Percentiles rank a stretch among this genome's conserved stretches.
phyloP scores from a whole-genome alignment of 176 grass and related monocot species.

The Oryza brachyantha region DNA sequence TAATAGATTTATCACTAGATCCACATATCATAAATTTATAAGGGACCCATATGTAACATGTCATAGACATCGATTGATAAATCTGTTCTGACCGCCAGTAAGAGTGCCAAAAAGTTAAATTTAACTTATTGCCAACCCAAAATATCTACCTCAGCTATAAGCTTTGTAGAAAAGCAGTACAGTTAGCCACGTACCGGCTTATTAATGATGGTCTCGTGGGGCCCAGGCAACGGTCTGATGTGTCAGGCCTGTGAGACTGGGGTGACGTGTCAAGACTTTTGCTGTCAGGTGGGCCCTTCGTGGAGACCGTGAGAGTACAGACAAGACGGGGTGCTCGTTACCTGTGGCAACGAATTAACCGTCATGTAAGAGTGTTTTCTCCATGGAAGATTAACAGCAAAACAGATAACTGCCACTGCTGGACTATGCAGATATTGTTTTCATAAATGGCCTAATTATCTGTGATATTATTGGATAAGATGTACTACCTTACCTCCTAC shows the following conservation, averaged over 20 bases:
- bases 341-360: not conserved
- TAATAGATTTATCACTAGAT: too few relatives aligned
- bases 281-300: not conserved
- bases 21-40: too few relatives aligned
- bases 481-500: too few relatives aligned
- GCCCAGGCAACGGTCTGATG: not conserved
- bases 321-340: not conserved
- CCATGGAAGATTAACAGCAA: too few relatives aligned
- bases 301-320: not conserved
- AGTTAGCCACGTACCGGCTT: not conserved
- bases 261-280: not conserved
- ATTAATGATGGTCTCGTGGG: not conserved
- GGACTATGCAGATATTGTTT: too few relatives aligned
- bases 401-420: too few relatives aligned
- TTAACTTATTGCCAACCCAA: not conserved
- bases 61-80: too few relatives aligned
- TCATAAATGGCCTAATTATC: too few relatives aligned
- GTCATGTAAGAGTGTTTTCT: not conserved
- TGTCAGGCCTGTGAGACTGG: not conserved
- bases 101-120: too few relatives aligned
- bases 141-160: constrained; percentile 5
- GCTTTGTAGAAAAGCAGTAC: not conserved
- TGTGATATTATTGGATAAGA: too few relatives aligned
- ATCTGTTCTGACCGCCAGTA: too few relatives aligned
- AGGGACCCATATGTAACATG: too few relatives aligned